Conservation (phyloP, 2,329 filamentous ascomycete species). For the Aurifilum marmelostoma region DNA sequence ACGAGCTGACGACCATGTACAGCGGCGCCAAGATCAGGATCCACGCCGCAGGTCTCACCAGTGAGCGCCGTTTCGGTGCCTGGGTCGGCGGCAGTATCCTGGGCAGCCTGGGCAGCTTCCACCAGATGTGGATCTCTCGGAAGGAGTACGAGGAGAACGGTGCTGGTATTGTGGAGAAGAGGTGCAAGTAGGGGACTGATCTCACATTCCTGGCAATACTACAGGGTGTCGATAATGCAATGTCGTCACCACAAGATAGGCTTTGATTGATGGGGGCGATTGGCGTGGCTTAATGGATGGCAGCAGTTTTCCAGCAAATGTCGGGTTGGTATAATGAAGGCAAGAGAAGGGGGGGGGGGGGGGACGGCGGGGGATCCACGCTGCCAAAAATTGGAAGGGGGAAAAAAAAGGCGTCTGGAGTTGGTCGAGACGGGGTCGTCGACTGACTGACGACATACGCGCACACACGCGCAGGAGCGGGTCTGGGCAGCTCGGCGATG, state of each 20-base stretch:
- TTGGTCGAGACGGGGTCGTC: conserved; percentile 24
- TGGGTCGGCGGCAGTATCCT: conserved; percentile 98
- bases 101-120: conserved; percentile 93
- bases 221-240: neutral
- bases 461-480: neutral
- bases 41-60: conserved; percentile 81
- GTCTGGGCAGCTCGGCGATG: conserved; percentile 14
- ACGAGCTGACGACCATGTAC: conserved; percentile 79
- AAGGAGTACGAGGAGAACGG: conserved; percentile 99
- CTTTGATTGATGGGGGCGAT: neutral
- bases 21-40: conserved; percentile 87
- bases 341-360: neutral
- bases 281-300: neutral
- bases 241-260: neutral
- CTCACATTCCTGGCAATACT: neutral
- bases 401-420: conserved; percentile 26
- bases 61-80: conserved; percentile 86
- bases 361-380: conserved; percentile 1
- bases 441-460: conserved; percentile 14
- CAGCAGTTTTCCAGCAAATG: neutral
- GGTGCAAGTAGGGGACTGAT: conserved; percentile 70
- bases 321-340: neutral
- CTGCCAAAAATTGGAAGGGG: conserved; percentile 12
- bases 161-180: conserved; percentile 86
- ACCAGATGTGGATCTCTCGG: conserved; percentile 98